These are phyloP conservation scores for Tylopilus felleus DNA, from an alignment of 768 basidiomycete genomes.

Conservation along the genomic window DNA sequence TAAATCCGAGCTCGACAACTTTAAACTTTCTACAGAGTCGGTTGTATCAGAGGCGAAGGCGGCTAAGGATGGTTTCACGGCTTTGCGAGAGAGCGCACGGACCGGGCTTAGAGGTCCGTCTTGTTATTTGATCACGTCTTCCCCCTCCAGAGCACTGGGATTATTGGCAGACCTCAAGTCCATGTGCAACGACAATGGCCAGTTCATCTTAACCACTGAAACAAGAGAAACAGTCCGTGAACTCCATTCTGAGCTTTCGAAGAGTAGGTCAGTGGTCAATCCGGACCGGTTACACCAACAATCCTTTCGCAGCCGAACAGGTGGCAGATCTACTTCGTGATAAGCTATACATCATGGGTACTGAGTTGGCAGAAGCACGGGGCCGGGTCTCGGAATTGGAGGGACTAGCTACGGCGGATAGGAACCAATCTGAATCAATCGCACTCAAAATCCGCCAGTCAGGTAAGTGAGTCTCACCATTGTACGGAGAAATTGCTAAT, in stretches of 20 bases:
- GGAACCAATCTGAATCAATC: slow-evolving; percentile 19
- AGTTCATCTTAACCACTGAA: slow-evolving; percentile 23
- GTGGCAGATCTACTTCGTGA: slow-evolving; percentile 48
- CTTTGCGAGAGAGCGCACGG: slow-evolving; percentile 21
- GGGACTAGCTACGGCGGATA: slow-evolving; percentile 18
- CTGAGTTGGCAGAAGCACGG: slow-evolving; percentile 42
- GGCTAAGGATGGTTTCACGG: slow-evolving; percentile 24
- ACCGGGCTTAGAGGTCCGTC: slow-evolving; percentile 28
- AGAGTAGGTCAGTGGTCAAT: slow-evolving; percentile 24
- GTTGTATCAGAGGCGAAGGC: slow-evolving; percentile 24
- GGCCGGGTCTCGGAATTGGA: slow-evolving; percentile 39
- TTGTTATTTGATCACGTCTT: neutral
- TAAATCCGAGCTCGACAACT: slow-evolving; percentile 27
- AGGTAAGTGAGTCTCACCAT: slow-evolving; percentile 12
- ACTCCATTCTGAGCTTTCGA: slow-evolving; percentile 34
- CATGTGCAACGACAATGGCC: slow-evolving; percentile 27
- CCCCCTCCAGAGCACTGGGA: neutral
- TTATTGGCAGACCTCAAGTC: slow-evolving; percentile 27
- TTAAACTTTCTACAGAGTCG: slow-evolving; percentile 25
- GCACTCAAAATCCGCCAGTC: slow-evolving; percentile 25
- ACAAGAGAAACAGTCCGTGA: slow-evolving; percentile 32
- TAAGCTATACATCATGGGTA: slow-evolving; percentile 40
- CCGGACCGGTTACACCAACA: neutral
- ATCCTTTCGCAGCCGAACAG: slow-evolving; percentile 39
- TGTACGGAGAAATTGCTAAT: slow-evolving; percentile 13